Evolutionary conservation across 2,329 filamentous ascomycete genomes (phyloP), one percentile per base, ranked within the genome.

Genomic region (Fusarium transvaalense): DNA sequence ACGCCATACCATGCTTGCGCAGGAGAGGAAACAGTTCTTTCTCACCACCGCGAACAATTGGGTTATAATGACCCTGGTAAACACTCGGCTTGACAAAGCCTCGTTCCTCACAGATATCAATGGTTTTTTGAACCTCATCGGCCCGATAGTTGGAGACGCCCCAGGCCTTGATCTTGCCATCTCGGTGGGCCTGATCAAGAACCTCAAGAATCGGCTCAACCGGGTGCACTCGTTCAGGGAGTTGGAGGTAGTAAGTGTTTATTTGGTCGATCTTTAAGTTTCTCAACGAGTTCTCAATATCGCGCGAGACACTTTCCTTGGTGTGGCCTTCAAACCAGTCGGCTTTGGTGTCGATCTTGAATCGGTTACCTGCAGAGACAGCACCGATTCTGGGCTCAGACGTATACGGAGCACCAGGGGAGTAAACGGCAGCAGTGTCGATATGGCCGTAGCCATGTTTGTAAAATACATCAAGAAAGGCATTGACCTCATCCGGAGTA

Each of bases 31-130:
- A 78, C 2, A 85, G 71, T 14, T 79, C 76, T 32, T 76, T 75
- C 58, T 86, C 84, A 8, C 73, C 76, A 4, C 77, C 73, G 43
- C 84, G 77, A 5, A 77, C 76, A 14, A 86, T 71, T 10, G 79
- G 75, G 55, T 85, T 84, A 72, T 86, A 85, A 10, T 80, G 76
- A 3, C 84, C 82, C 65, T 86, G 80, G 61, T 83, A 85, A 5
- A 83, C 80, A 6, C 73, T 76, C 0, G 84, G 84, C 56, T 77
- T 78, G 15, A 82, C 76, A 27, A 73, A 84, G 2, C 78, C 78
- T 6, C 79, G 73, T 19, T 79, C 62, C 37, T 81, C 76, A 65
- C 83, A 85, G 14, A 84, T 79, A 12, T 77, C 72, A 34, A 82
- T 55, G 5, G 85, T 76, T 43, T 78, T 56, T 50, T 81, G 76